Conservation (phyloP, 2,329 filamentous ascomycete species). For the Stemphylium vesicarium region DNA sequence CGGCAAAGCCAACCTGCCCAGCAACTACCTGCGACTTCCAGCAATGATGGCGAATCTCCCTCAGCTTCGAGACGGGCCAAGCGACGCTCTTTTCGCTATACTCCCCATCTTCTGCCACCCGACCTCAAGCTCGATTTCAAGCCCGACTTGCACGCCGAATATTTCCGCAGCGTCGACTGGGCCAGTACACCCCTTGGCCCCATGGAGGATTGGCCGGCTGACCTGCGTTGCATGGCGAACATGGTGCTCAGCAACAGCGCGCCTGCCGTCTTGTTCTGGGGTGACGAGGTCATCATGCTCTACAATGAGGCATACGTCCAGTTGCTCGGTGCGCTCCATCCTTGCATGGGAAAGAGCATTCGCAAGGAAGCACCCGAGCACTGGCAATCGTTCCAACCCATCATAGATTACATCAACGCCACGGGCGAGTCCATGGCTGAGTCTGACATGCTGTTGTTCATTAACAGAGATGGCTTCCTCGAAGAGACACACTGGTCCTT, state of each 20-base stretch:
- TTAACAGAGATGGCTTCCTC: conserved; percentile 69
- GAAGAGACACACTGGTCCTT: conserved; percentile 83
- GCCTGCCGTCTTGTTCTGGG: conserved; percentile 68
- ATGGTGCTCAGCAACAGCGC: conserved; percentile 65
- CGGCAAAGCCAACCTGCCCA: conserved; percentile 51
- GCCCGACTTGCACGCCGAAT: conserved; percentile 63
- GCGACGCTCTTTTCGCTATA: conserved; percentile 23
- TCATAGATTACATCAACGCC: conserved; percentile 30
- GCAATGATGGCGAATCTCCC: background rate
- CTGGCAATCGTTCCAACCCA: conserved; percentile 46
- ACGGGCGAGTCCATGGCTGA: conserved; percentile 31
- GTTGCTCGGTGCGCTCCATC: conserved; percentile 46
- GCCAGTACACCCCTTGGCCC: conserved; percentile 72
- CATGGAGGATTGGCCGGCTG: conserved; percentile 71
- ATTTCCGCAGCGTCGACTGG: conserved; percentile 75
- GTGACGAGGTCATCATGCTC: conserved; percentile 44
- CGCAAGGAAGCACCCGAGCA: conserved; percentile 75
- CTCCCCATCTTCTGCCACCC: conserved; percentile 12
- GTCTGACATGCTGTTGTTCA: conserved; percentile 75
- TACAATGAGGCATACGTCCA: conserved; percentile 49
- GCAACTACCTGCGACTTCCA: background rate
- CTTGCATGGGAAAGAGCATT: conserved; percentile 65
- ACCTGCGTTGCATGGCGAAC: conserved; percentile 76
- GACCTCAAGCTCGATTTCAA: background rate
- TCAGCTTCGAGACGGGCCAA: background rate